Evolutionary conservation across 306 rosid species (phyloP), one percentile per base, ranked within the genome.

Genomic region (Cucumis melo): DNA sequence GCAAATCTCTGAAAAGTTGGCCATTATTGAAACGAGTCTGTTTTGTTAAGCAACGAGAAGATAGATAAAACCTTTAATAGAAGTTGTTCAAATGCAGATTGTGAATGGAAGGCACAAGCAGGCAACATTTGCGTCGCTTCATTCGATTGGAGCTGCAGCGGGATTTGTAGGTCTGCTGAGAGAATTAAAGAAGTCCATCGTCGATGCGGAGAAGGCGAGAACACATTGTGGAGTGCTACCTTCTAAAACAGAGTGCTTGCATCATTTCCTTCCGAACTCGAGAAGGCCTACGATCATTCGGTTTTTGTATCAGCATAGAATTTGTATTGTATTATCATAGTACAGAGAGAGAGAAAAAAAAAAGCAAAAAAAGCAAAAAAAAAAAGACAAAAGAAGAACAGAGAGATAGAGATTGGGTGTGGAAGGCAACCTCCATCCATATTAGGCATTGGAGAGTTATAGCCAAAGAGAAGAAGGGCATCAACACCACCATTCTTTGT

Each of bases 51-150:
- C 53, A 65, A 65, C 1, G 16, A 66, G 24, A 66, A 66, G 54
- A 20, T 66, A 44, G 54, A 66, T 66, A 44, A 44, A 70, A 27
- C 32, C 48, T 42, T 10, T 42, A 67, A 67, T 67, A 20, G 53
- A 57, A 66, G 27, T 79, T 75, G 53, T 68, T 54, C 54, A 54
- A 54, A 72, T 91, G 88, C 93, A 95, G 99, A 95, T 83, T 95
- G 99, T 72, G 99, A 95, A 84, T 95, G 99, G 99, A 95, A 95
- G 89, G 99, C 99, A 10, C 99, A 92, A 75, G 99, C 99, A 46
- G 99, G 99, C 78, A 95, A 95, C 84, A 59, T 89, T n/a, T 95
- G 99, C 61, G 98, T 95, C 53, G 99, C 99, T 48, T 92, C 98
- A 13, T 95, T 89, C 39, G 99, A 95, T 78, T 95, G 99, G 99